phyloP scores from a whole-genome alignment of 2,329 filamentous ascomycete genomes.

The Huntiella bhutanensis region DNA sequence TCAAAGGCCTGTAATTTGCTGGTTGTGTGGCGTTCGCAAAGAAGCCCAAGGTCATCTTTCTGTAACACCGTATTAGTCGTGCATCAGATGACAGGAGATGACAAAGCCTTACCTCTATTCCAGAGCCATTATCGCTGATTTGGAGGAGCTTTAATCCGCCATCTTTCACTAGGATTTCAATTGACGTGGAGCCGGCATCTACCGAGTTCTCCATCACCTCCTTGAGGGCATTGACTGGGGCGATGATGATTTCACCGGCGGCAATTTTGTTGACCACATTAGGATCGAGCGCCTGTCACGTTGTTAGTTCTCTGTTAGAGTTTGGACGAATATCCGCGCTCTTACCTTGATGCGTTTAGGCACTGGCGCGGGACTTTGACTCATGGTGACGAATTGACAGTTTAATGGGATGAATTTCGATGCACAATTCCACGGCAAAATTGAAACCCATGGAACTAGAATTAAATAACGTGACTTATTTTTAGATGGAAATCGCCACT shows the following conservation, averaged over 20 bases:
- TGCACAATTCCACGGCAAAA: no score
- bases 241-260: constrained; percentile 93
- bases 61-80: constrained; percentile 19
- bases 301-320: neutral
- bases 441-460: no score
- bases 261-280: constrained; percentile 98
- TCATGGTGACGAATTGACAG: no score
- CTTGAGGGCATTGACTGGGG: constrained; percentile 87
- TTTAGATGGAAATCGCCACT: no score
- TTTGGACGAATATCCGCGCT: neutral
- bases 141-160: constrained; percentile 88
- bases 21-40: constrained; percentile 92
- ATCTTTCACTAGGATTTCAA: constrained; percentile 87
- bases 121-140: constrained; percentile 92
- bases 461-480: no score
- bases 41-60: constrained; percentile 78
- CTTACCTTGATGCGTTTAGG: constrained; percentile 6
- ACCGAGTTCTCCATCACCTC: constrained; percentile 94
- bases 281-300: constrained; percentile 54
- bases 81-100: neutral
- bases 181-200: constrained; percentile 80
- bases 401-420: no score
- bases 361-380: neutral
- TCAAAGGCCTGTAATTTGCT: constrained; percentile 91
- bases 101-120: constrained; percentile 54